Conservation (phyloP, 2,329 filamentous ascomycete species). For the Pseudocercospora eumusae region DNA sequence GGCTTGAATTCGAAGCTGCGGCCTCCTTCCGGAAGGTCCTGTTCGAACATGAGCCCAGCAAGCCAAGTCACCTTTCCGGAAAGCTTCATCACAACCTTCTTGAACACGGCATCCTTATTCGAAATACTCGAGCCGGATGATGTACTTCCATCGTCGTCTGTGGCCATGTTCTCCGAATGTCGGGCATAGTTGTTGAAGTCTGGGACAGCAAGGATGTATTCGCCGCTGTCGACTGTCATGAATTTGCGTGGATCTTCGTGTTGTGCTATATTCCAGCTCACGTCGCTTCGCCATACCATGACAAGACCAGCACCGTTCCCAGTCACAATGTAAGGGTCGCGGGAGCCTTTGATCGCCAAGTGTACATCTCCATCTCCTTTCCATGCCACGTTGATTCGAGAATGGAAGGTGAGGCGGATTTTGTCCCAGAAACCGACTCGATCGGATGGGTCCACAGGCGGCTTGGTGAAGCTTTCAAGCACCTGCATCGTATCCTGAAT, state of each 20-base stretch:
- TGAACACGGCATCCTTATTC: constrained; percentile 80
- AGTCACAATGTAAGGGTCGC: constrained; percentile 91
- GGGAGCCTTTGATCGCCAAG: constrained; percentile 80
- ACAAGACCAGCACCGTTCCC: constrained; percentile 92
- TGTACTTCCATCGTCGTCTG: constrained; percentile 58
- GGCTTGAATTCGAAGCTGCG: constrained; percentile 87
- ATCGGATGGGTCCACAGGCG: constrained; percentile 89
- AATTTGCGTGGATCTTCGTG: constrained; percentile 88
- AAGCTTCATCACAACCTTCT: constrained; percentile 98
- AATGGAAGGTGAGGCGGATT: constrained; percentile 91
- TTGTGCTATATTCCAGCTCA: constrained; percentile 80
- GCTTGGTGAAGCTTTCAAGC: constrained; percentile 95
- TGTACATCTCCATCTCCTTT: constrained; percentile 95
- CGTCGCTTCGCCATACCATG: constrained; percentile 98
- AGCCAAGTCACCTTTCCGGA: constrained; percentile 95
- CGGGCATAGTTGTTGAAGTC: constrained; percentile 89
- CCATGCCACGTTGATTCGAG: constrained; percentile 84
- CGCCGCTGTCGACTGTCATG: constrained; percentile 93
- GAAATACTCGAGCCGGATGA: constrained; percentile 63
- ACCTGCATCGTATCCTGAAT: constrained; percentile 99
- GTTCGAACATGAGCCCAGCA: constrained; percentile 88
- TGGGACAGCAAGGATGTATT: constrained; percentile 90
- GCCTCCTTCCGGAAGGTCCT: constrained; percentile 68
- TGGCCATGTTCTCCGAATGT: constrained; percentile 55
- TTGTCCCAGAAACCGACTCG: constrained; percentile 98